These are phyloP conservation scores for Lanmaoa pseudosensibilis DNA, from an alignment of 768 basidiomycete species.

Conservation along the genomic window DNA sequence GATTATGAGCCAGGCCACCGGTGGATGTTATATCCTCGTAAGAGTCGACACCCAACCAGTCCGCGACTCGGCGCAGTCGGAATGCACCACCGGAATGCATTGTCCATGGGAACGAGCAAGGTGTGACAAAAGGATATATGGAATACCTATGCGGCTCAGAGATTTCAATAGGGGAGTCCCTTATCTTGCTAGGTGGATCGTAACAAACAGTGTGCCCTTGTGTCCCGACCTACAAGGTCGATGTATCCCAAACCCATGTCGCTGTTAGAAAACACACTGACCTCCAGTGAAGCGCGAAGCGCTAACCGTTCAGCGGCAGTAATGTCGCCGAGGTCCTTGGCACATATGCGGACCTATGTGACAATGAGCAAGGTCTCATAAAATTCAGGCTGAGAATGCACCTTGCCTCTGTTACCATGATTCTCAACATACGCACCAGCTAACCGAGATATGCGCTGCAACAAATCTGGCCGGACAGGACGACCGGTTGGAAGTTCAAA, in stretches of 20 bases:
- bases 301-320: conserved; percentile 51
- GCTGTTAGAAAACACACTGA: conserved; percentile 26
- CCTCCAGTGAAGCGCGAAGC: conserved; percentile 53
- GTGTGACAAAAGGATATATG: conserved; percentile 65
- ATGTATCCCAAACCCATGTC: conserved; percentile 9
- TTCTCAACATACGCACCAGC: conserved; percentile 65
- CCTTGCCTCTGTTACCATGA: conserved; percentile 46
- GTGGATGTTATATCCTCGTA: conserved; percentile 37
- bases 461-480: conserved; percentile 45
- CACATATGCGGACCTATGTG: conserved; percentile 56
- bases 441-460: conserved; percentile 66
- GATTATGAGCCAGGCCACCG: conserved; percentile 40
- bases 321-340: conserved; percentile 41
- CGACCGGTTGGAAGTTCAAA: conserved; percentile 45
- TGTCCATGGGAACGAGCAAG: conserved; percentile 50
- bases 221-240: conserved; percentile 14
- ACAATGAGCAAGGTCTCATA: not conserved
- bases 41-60: conserved; percentile 49
- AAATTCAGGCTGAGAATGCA: conserved; percentile 21
- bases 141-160: conserved; percentile 48
- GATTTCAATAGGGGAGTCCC: conserved; percentile 25
- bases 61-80: conserved; percentile 60
- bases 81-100: conserved; percentile 46
- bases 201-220: conserved; percentile 27
- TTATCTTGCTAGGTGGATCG: conserved; percentile 31